Evolutionary conservation across 176 grass and related monocot genomes (phyloP).

Genomic region (Microstegium vimineum): DNA sequence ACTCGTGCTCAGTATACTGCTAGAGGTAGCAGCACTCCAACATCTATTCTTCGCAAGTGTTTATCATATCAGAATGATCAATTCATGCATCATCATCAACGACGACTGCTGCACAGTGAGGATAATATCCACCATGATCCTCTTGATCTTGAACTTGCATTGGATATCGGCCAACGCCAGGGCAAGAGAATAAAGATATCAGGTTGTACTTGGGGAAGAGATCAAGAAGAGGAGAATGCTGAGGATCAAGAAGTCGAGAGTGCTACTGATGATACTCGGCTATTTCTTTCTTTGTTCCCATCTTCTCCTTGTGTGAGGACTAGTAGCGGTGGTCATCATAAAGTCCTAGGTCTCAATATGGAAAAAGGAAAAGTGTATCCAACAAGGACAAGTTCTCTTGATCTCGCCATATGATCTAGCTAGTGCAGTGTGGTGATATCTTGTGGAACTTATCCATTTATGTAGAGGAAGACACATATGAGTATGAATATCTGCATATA

Average conservation of each 20-base stretch:
- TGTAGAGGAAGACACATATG: conserved; percentile 6
- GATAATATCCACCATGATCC: not conserved
- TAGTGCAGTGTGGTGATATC: conserved; percentile 43
- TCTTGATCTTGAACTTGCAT: conserved; percentile 38
- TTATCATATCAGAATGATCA: not conserved
- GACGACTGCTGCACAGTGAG: not conserved
- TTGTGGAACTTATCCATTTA: conserved; percentile 43
- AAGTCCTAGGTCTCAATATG: not conserved
- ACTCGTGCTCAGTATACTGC: too few relatives aligned
- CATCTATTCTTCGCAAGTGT: too few relatives aligned
- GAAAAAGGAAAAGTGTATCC: conserved; percentile 9
- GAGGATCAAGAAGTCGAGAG: conserved; percentile 16
- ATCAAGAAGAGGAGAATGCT: not conserved
- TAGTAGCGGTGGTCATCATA: not conserved
- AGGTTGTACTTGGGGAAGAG: not conserved
- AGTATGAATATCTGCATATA: not conserved
- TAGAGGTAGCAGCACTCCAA: too few relatives aligned
- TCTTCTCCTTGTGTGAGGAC: not conserved
- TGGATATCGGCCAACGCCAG: not conserved
- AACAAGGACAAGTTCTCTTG: conserved; percentile 51
- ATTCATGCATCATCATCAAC: conserved; percentile 23
- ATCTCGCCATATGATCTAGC: conserved; percentile 41
- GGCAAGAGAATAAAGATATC: conserved; percentile 10
- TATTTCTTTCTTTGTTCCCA: conserved; percentile 36
- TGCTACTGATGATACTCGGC: not conserved